A percentile compares a stretch with the other conserved stretches of the same genome.
These are phyloP conservation scores for Vachellia pachyceras DNA, from an alignment of 306 rosid genomes.

Conservation along the genomic window DNA sequence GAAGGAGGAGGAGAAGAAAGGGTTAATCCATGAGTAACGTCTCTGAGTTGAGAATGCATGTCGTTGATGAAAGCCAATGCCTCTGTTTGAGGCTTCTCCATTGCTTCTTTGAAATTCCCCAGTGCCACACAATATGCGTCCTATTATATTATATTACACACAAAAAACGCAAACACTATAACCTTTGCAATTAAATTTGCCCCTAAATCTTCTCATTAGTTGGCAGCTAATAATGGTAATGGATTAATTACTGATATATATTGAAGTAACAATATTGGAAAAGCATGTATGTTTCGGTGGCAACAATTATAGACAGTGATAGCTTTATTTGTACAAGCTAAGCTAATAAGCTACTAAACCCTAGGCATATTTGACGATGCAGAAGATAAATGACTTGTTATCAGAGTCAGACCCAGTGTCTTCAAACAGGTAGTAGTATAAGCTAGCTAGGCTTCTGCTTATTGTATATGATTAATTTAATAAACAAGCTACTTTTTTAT, in stretches of 20 bases:
- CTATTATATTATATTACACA: slow-evolving; percentile 30
- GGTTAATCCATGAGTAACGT: slow-evolving; percentile 43
- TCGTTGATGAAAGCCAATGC: slow-evolving; percentile 74
- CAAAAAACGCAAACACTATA: background rate
- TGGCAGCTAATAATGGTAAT: background rate
- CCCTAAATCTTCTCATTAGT: background rate
- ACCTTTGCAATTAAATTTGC: too few relatives aligned
- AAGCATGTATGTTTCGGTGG: background rate
- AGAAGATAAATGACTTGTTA: background rate
- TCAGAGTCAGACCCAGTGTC: background rate
- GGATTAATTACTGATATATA: background rate
- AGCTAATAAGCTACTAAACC: background rate
- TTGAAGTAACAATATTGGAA: background rate
- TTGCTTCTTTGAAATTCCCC: slow-evolving; percentile 76
- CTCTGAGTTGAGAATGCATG: slow-evolving; percentile 78
- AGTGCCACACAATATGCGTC: slow-evolving; percentile 85
- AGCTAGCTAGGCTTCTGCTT: background rate
- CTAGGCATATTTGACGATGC: background rate
- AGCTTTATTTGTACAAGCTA: background rate
- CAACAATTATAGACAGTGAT: background rate
- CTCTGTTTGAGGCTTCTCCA: slow-evolving; percentile 75
- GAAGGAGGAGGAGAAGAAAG: background rate
- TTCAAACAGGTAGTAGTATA: background rate
- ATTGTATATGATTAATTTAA: background rate
- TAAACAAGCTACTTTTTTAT: background rate